Base-by-base conservation (phyloP, 2,329 filamentous ascomycete genomes). In the Malbranchea zuffiana region DNA sequence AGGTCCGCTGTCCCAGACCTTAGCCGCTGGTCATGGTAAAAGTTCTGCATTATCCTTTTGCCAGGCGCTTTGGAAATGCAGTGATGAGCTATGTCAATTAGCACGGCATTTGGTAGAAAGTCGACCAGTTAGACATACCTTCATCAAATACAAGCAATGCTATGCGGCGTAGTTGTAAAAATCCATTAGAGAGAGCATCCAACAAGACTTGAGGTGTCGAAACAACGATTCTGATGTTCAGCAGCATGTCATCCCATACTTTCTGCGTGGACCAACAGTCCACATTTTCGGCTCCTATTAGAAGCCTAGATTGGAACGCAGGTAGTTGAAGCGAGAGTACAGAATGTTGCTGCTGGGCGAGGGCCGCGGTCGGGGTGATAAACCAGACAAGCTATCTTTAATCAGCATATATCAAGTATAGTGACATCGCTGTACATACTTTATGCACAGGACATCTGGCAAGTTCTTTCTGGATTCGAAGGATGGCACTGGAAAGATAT, bases 81-180 rank as follows among this genome's bases (percentile, higher is more conserved):
- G 52, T 86, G 78, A 52, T 93, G 85, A 6, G 82, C 85, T 63
- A 29, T 7, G 25, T 13, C 3, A 8, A 28, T 41, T n/a, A 41
- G 34, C n/a, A 12, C 6, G 3, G 10, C 17, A 17, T 25, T 20
- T 2, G 6, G 25, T 24, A 31, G 11, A 33, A 23, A 16, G 33
- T 16, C 12, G 5, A 25, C 30, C 7, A 39, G 25, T 21, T 15
- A 34, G 12, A 44, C 60, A 37, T 52, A 80, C 82, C 82, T 74
- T 94, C 86, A 50, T 94, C 86, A 48, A 93, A 82, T 0, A 93
- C 70, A 11, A 92, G 60, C 3, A 94, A 63, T 4, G 78, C 68
- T 15, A 93, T 57, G 2, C 63, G 65, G 0, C 63, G 52, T 49
- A 92, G 70, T 1, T 55, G 65, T 2, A 93, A 71, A 52, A 92